Percentiles rank a stretch among this genome's conserved stretches.
Conservation (phyloP, 192 early-diverging fungal species). For the Funneliformis mosseae region DNA sequence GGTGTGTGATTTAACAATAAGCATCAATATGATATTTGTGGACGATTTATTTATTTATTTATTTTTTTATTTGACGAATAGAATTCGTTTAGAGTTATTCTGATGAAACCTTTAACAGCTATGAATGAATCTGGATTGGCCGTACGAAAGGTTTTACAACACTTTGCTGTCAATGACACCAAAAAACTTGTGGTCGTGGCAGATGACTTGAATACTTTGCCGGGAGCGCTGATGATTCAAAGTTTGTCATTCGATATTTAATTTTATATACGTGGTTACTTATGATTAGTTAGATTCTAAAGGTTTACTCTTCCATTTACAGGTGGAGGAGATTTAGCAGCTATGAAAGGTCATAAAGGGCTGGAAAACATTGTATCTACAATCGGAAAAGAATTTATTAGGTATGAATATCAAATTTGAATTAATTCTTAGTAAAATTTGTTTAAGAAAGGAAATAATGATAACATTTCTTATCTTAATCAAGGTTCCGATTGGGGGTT, state of each 20-base stretch:
- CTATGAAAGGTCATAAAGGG: constrained; percentile 56
- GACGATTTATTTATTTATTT: not conserved
- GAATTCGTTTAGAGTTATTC: constrained; percentile 55
- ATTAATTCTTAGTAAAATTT: no score
- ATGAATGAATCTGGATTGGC: constrained; percentile 61
- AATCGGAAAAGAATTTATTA: constrained; percentile 52
- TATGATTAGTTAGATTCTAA: not conserved
- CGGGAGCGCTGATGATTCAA: constrained; percentile 60
- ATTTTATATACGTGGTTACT: not conserved
- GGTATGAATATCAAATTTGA: constrained; percentile 26
- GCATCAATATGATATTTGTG: not conserved
- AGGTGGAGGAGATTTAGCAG: constrained; percentile 50
- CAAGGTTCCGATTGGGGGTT: constrained; percentile 58
- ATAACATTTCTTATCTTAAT: not conserved
- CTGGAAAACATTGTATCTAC: constrained; percentile 50
- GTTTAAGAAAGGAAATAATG: not conserved
- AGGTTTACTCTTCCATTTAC: not conserved
- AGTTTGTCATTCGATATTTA: constrained; percentile 35
- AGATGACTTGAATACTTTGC: constrained; percentile 62
- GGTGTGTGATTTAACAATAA: constrained; percentile 15
- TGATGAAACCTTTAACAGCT: constrained; percentile 56
- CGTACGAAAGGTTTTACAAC: constrained; percentile 53
- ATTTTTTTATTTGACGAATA: constrained; percentile 37
- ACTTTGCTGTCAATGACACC: constrained; percentile 49
- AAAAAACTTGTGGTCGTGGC: constrained; percentile 60